phyloP scores from a whole-genome alignment of 495 filamentous ascomycete genomes.

The Daldinia grandis region DNA sequence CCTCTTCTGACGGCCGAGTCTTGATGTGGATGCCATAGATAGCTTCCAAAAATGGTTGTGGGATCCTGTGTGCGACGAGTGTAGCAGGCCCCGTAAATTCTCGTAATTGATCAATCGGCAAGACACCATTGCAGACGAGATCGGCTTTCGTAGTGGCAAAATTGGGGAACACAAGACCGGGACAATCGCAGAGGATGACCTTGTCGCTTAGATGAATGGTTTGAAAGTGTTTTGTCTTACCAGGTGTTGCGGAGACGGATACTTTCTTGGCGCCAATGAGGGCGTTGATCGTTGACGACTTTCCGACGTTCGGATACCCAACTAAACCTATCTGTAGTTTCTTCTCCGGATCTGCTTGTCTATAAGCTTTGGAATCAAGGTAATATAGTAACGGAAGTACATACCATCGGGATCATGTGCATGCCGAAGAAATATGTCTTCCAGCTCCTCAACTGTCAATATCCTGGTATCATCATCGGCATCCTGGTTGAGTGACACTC shows the following conservation, averaged over 20 bases:
- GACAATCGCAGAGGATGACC: conserved; percentile 96
- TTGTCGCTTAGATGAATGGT: conserved; percentile 91
- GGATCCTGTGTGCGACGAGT: conserved; percentile 89
- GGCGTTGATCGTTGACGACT: conserved; percentile 98
- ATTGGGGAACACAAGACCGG: conserved; percentile 98
- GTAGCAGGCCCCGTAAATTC: conserved; percentile 90
- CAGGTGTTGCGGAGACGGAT: conserved; percentile 95
- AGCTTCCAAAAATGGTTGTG: conserved; percentile 88
- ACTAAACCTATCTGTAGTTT: conserved; percentile 93
- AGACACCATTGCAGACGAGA: conserved; percentile 92
- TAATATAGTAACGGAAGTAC: background rate
- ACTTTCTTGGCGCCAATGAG: conserved; percentile 98
- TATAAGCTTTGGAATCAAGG: conserved; percentile 17
- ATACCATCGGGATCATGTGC: conserved; percentile 65
- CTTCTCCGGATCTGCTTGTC: conserved; percentile 52
- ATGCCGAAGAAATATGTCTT: conserved; percentile 84
- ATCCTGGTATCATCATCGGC: conserved; percentile 75
- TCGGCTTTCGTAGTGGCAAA: conserved; percentile 97
- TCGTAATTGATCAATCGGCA: conserved; percentile 96
- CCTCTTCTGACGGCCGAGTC: conserved; percentile 86
- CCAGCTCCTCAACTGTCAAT: conserved; percentile 89
- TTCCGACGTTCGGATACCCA: conserved; percentile 98
- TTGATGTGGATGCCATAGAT: conserved; percentile 91
- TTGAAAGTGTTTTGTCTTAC: conserved; percentile 99
- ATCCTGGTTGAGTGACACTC: conserved; percentile 45